Evolutionary conservation across 331 rosid genomes (phyloP), one percentile per base, ranked within the genome.

Genomic region (Phaseolus coccineus): DNA sequence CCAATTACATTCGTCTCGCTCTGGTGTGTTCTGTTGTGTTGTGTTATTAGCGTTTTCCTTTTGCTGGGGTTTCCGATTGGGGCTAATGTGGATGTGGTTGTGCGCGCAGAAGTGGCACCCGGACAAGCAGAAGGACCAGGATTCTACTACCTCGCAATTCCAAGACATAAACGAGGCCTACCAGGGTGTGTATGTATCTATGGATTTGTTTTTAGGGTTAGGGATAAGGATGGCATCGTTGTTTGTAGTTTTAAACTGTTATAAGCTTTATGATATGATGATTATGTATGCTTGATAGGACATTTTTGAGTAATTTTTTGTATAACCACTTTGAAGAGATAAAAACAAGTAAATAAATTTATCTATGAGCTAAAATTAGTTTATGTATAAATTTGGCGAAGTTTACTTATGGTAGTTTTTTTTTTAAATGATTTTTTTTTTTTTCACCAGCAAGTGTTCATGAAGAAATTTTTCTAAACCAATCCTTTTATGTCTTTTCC

Each of bases 161-260:
- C 99, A 96, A 82, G 96, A 91, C 37, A 96, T 96, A 59, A 96
- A 91, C 51, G 99, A 95, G 86, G 99, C 99, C 1, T 95, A 92
- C 75, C 96, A 88, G 75, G 97, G 99, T 95, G 52, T 37, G 68
- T 28, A 2, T 15, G 0, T 19, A 1, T 47, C 0, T 42, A 42
- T 42, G 13, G 47, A 8, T 74, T 11, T 33, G 14, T 25, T 71
- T 46, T 25, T 71, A 48, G 74, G 58, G 14, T 6, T 63, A 37
- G 53, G 53, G 33, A 39, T 40, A 4, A 8, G 71, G 51, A 5
- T 6, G 44, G 8, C 13, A 33, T 35, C 7, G 15, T 63, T 19
- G 8, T 4, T 35, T 35, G 5, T 62, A 2, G 39, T 27, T 59
- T 28, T 6, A 19, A 53, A 6, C 12, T 5, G 5, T 28, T 19